Percentiles rank a stretch among this genome's conserved stretches.
Conservation (phyloP, 169 alveolate species). For the Plasmodium billcollinsi region DNA sequence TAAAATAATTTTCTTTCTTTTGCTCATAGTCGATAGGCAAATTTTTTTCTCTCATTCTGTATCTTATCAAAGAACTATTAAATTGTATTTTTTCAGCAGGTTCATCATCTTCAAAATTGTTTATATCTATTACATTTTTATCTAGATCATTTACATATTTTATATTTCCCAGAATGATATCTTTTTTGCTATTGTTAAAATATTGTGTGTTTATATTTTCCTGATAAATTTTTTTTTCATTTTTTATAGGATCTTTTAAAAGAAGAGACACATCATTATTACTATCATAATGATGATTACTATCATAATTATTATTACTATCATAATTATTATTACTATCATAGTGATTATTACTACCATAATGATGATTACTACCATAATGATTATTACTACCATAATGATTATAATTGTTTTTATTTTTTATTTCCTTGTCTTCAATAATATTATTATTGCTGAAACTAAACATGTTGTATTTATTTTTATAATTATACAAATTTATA, state of each 20-base stretch:
- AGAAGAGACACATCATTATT: neutral
- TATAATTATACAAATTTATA: constrained; percentile 26
- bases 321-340: too few species aligned
- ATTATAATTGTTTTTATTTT: neutral
- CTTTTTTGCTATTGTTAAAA: neutral
- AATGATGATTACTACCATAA: neutral
- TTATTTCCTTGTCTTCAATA: neutral
- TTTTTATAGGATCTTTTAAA: neutral
- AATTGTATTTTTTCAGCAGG: too few species aligned
- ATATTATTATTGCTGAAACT: constrained; percentile 31
- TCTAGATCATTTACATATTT: too few species aligned
- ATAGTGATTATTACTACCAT: neutral
- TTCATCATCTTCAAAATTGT: too few species aligned
- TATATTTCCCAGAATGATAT: too few species aligned
- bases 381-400: neutral
- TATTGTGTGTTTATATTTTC: neutral
- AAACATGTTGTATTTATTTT: constrained; percentile 24
- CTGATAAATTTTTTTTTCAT: neutral
- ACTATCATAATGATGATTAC: neutral
- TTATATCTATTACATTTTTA: too few species aligned
- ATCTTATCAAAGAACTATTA: too few species aligned
- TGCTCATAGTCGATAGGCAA: too few species aligned
- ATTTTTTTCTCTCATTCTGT: too few species aligned
- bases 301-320: neutral
- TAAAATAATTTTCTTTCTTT: too few species aligned